A percentile compares a stretch with the other conserved stretches of the same genome.
Conservation (phyloP, 139 green algal genomes). For the Picochlorum costavermella region DNA sequence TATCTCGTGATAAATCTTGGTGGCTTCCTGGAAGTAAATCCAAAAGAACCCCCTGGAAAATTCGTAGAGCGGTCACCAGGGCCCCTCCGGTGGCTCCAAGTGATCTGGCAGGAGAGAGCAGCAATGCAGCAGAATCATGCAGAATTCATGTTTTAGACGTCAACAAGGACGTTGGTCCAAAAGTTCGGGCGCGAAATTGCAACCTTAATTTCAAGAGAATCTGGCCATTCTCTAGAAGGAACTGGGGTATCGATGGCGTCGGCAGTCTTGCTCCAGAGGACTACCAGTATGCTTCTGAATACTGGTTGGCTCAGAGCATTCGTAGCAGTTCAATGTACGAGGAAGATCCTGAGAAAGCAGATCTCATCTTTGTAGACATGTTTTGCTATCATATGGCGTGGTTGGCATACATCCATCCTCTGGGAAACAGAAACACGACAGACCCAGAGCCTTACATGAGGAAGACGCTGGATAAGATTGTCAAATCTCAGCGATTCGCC, state of each 20-base stretch:
- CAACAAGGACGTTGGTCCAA: slow-evolving; percentile 5
- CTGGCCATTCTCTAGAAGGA: slow-evolving; percentile 22
- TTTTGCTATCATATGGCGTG: slow-evolving; percentile 32
- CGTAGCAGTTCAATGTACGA: slow-evolving; percentile 3
- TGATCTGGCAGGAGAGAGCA: no score
- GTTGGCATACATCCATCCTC: slow-evolving; percentile 28
- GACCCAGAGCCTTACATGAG: slow-evolving; percentile 19
- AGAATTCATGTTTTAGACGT: slow-evolving; percentile 29
- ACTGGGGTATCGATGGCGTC: slow-evolving; percentile 27
- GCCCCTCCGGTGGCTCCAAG: no score
- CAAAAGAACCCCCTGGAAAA: no score
- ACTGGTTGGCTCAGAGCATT: slow-evolving; percentile 28
- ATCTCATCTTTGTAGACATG: slow-evolving; percentile 36
- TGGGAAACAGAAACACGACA: slow-evolving; percentile 4
- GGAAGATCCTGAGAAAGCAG: slow-evolving; percentile 5
- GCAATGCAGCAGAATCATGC: slow-evolving; percentile 10
- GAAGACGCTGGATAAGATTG: slow-evolving; percentile 10
- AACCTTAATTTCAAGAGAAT: slow-evolving; percentile 13
- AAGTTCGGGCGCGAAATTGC: slow-evolving; percentile 11
- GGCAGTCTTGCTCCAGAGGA: slow-evolving; percentile 7
- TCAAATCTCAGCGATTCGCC: slow-evolving; percentile 16
- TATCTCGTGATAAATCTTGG: neutral
- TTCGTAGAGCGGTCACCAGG: no score
- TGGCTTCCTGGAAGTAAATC: neutral
- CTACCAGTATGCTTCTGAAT: slow-evolving; percentile 28